Evolutionary conservation across 257 asterid genomes (phyloP).

Genomic region (Buddleja alternifolia): DNA sequence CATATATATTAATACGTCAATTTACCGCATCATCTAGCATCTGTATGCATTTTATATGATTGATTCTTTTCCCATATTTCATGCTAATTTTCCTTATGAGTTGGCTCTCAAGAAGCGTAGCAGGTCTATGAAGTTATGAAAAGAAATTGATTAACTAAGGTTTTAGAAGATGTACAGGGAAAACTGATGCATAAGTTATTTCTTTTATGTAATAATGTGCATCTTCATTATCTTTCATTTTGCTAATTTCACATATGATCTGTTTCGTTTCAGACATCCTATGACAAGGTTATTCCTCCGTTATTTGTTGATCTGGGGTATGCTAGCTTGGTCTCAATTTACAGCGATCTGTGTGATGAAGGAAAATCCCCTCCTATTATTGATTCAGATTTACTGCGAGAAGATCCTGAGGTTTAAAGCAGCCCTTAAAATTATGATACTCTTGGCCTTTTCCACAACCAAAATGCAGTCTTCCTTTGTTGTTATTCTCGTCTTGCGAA

Average conservation of each 20-base stretch:
- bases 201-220: conserved; percentile 6
- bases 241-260: conserved; percentile 28
- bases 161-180: conserved; percentile 6
- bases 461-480: neutral
- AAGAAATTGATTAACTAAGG: conserved; percentile 19
- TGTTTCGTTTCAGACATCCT: conserved; percentile 63
- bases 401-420: conserved; percentile 70
- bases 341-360: conserved; percentile 57
- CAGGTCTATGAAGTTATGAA: neutral
- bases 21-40: conserved; percentile 5
- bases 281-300: conserved; percentile 69
- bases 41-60: too few species aligned
- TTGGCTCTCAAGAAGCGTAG: neutral
- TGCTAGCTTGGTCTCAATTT: conserved; percentile 58
- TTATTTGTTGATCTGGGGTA: conserved; percentile 70
- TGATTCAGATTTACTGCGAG: conserved; percentile 71
- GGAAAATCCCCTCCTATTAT: conserved; percentile 74
- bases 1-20: neutral
- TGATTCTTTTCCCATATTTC: neutral
- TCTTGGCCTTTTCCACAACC: neutral
- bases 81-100: neutral
- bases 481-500: neutral
- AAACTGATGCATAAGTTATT: conserved; percentile 8
- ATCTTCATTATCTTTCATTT: conserved; percentile 3
- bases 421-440: conserved; percentile 21